Evolutionary conservation across 1,284 basidiomycete species (phyloP).

Genomic region (Ganoderma leucocontextum): DNA sequence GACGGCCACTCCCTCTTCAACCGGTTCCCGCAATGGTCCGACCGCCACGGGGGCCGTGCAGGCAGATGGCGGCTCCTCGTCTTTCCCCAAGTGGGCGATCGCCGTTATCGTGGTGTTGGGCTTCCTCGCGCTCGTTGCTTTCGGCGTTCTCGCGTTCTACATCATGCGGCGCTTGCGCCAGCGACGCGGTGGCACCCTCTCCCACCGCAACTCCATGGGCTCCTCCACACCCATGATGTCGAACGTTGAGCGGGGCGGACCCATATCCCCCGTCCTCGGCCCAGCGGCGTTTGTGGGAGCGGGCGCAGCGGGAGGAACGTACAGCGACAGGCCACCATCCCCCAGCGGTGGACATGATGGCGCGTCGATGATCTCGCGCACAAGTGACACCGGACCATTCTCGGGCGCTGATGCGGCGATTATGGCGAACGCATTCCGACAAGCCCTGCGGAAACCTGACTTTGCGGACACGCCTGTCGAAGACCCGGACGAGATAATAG

Average conservation of each 20-base stretch:
- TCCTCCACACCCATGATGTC: conserved; percentile 85
- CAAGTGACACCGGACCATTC: conserved; percentile 71
- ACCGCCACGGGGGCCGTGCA: conserved; percentile 52
- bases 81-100: conserved; percentile 88
- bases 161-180: conserved; percentile 71
- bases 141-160: conserved; percentile 72
- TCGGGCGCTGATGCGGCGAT: conserved; percentile 85
- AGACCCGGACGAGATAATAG: conserved; percentile 58
- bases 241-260: conserved; percentile 50
- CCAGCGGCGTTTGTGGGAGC: conserved; percentile 38
- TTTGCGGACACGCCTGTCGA: conserved; percentile 73
- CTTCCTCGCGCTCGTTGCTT: conserved; percentile 77
- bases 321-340: conserved; percentile 46
- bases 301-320: conserved; percentile 41
- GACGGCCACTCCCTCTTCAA: not conserved
- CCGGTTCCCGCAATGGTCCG: not conserved
- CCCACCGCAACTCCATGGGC: conserved; percentile 76
- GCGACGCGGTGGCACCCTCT: conserved; percentile 54
- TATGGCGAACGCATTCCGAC: conserved; percentile 88
- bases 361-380: conserved; percentile 71
- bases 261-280: conserved; percentile 60
- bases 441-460: conserved; percentile 84
- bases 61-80: conserved; percentile 41
- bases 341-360: conserved; percentile 65
- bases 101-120: conserved; percentile 86